Conservation (phyloP, 2,329 filamentous ascomycete genomes). For the Coniochaeta prunicola region DNA sequence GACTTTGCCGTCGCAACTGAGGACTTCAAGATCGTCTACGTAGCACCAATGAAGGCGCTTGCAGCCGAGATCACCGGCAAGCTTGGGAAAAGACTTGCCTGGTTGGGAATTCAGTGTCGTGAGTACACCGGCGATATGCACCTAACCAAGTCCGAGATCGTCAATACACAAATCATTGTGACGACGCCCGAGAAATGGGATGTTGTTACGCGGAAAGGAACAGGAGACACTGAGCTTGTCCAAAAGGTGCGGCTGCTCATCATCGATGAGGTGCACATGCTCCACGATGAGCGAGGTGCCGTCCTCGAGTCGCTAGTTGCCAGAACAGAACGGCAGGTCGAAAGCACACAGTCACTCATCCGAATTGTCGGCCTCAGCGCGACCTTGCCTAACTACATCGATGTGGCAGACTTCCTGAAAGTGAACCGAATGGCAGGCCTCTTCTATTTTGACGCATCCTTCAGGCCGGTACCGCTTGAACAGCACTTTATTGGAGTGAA, state of each 20-base stretch:
- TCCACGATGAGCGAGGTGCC: slow-evolving; percentile 93
- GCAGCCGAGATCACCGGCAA: slow-evolving; percentile 96
- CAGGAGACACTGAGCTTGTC: slow-evolving; percentile 92
- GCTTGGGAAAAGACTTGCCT: slow-evolving; percentile 81
- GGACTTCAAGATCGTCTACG: slow-evolving; percentile 97
- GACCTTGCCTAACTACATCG: slow-evolving; percentile 91
- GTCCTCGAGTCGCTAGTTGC: slow-evolving; percentile 95
- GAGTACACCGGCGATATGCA: slow-evolving; percentile 99
- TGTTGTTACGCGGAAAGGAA: slow-evolving; percentile 93
- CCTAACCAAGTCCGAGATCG: slow-evolving; percentile 90
- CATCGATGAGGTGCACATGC: slow-evolving; percentile 99
- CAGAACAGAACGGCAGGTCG: slow-evolving; percentile 89
- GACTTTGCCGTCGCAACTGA: slow-evolving; percentile 79
- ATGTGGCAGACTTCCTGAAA: slow-evolving; percentile 94
- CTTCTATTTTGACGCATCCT: slow-evolving; percentile 96
- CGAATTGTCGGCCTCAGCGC: slow-evolving; percentile 93
- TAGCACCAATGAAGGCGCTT: slow-evolving; percentile 97
- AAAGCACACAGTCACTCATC: slow-evolving; percentile 95
- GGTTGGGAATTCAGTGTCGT: slow-evolving; percentile 86
- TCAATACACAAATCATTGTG: slow-evolving; percentile 95
- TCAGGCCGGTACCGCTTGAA: slow-evolving; percentile 90
- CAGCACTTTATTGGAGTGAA: slow-evolving; percentile 97
- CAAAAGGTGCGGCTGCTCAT: slow-evolving; percentile 95
- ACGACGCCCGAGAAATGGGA: slow-evolving; percentile 99
- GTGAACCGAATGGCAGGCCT: slow-evolving; percentile 89